phyloP scores from a whole-genome alignment of 106 monocot species.

The Agapanthus africanus region DNA sequence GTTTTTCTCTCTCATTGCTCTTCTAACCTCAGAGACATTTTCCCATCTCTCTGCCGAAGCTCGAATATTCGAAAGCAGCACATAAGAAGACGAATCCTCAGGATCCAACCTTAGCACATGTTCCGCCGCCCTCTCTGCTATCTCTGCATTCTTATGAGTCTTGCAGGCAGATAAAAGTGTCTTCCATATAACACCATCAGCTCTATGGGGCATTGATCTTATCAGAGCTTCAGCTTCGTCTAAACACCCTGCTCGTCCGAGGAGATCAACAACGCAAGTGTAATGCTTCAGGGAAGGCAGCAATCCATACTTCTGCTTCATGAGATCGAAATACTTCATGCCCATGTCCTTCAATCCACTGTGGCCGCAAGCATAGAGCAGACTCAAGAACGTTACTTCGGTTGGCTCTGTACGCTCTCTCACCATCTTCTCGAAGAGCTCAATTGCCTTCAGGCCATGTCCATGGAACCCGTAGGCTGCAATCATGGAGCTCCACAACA shows the following conservation, averaged over 20 bases:
- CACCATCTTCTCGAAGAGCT: slow-evolving; percentile 52
- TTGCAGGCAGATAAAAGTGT: slow-evolving; percentile 66
- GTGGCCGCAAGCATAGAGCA: slow-evolving; percentile 73
- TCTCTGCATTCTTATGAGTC: slow-evolving; percentile 42
- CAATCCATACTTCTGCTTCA: slow-evolving; percentile 35
- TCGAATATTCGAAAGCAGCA: slow-evolving; percentile 56
- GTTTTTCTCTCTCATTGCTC: slow-evolving; percentile 41
- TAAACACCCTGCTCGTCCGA: slow-evolving; percentile 48
- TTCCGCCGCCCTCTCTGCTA: slow-evolving; percentile 54
- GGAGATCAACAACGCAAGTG: slow-evolving; percentile 81
- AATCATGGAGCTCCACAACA: slow-evolving; percentile 65
- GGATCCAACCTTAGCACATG: slow-evolving; percentile 47
- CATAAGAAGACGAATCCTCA: slow-evolving; percentile 57
- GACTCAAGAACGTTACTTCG: slow-evolving; percentile 63
- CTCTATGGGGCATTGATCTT: slow-evolving; percentile 40
- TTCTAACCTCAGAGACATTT: slow-evolving; percentile 50
- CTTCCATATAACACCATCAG: slow-evolving; percentile 77
- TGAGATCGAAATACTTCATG: slow-evolving; percentile 33
- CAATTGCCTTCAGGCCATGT: slow-evolving; percentile 38
- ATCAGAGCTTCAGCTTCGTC: slow-evolving; percentile 56
- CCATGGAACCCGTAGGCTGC: slow-evolving; percentile 77
- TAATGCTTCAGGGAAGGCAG: slow-evolving; percentile 56
- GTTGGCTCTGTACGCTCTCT: slow-evolving; percentile 41
- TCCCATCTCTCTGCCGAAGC: slow-evolving; percentile 45
- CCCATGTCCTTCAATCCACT: slow-evolving; percentile 63